phyloP scores from a whole-genome alignment of 139 green algal genomes.

The Micromonas pusilla region DNA sequence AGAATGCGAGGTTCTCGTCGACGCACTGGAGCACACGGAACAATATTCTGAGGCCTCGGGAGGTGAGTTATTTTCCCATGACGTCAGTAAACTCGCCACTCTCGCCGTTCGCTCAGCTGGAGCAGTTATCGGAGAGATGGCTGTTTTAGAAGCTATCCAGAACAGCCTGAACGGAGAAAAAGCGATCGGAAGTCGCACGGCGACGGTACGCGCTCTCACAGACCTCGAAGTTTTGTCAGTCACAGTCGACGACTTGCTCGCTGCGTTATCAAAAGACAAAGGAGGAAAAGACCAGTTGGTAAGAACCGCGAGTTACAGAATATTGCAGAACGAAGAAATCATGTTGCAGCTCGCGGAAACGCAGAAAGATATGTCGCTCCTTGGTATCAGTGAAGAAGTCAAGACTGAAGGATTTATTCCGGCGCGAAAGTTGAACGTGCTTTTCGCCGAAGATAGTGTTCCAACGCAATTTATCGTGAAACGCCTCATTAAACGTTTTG shows the following conservation, averaged over 20 bases:
- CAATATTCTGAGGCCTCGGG: neutral
- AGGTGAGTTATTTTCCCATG: neutral
- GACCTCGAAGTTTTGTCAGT: conserved; percentile 12
- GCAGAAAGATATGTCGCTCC: conserved; percentile 1
- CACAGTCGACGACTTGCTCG: neutral
- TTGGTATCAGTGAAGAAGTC: neutral
- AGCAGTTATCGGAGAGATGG: conserved; percentile 15
- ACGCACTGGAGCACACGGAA: neutral
- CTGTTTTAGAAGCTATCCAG: neutral
- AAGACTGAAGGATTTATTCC: neutral
- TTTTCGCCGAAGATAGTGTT: conserved; percentile 18
- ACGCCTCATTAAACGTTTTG: neutral
- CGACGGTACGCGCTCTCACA: neutral
- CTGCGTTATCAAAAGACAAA: conserved; percentile 8
- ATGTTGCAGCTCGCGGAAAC: neutral
- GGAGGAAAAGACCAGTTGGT: neutral
- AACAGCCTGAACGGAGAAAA: neutral
- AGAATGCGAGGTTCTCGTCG: conserved; percentile 17
- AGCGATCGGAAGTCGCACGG: neutral
- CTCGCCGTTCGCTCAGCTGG: neutral
- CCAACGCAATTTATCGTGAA: conserved; percentile 24
- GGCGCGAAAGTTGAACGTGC: neutral
- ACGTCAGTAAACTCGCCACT: neutral
- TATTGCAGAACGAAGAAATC: conserved; percentile 9
- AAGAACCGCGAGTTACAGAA: neutral